Evolutionary conservation across 306 rosid genomes (phyloP), one percentile per base, ranked within the genome.

Genomic region (Dalbergia cochinchinensis): DNA sequence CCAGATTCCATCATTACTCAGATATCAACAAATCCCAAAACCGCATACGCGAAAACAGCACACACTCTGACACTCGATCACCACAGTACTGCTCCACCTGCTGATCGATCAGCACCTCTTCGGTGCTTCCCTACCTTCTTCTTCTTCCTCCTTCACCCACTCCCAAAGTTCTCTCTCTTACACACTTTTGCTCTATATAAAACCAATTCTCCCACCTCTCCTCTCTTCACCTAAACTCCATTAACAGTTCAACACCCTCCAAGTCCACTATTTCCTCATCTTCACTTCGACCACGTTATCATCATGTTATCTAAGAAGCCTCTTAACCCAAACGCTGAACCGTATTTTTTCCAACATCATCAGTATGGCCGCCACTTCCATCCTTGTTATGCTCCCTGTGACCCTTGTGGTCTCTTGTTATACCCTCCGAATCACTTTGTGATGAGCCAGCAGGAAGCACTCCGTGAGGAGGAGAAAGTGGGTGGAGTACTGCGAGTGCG

Each of bases 1-100:
- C 60, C 79, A 34, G 59, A 60, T 63, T 72, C 53, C 80, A 77
- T 70, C 73, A 71, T 59, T 71, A 35, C 80, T 22, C 63, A 44
- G 18, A 69, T 34, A 59, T 45, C 37, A 12, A 11, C 70, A 16
- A 26, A 31, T 72, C 59, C 78, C 78, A 74, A 47, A 74, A 19
- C 22, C 60, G 47, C 15, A 22, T 35, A 16, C 58, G 59, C 65
- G 0, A 11, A 18, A 14, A 48, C 31, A 26, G 31, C 31, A 26
- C 31, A 26, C 31, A 26, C 31, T 26, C 31, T 26, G 31, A 26
- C 31, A 26, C 31, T 0, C 1, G 22, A 20, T 26, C 31, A 26
- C 2, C 31, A 26, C 31, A 26, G 31, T 26, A 26, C 31, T 26
- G 31, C 31, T 26, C 31, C 31, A 1, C 31, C 31, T 26, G 31